These are phyloP conservation scores for Yarrowia yakushimensis DNA, from an alignment of 805 yeast species.

Conservation along the genomic window DNA sequence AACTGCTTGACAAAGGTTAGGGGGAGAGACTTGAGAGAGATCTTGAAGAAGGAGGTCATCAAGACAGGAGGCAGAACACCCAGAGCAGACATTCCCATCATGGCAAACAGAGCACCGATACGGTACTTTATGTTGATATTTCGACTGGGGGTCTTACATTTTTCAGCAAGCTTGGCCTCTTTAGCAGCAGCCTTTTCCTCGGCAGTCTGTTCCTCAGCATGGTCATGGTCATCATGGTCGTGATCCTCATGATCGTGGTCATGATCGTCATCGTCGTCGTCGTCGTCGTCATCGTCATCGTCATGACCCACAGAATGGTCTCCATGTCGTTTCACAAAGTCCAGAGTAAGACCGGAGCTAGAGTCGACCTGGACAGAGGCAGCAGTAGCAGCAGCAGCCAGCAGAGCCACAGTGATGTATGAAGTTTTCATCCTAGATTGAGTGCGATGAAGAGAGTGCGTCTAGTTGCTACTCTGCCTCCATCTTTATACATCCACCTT, in stretches of 20 bases:
- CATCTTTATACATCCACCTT: not conserved
- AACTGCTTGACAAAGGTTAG: constrained; percentile 60
- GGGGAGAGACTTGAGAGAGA: constrained; percentile 25
- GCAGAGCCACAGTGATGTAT: not conserved
- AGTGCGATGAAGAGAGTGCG: not conserved
- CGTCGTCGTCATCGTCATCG: not conserved
- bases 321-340: constrained; percentile 5
- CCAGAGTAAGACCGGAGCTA: not conserved
- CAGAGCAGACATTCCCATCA: constrained; percentile 39
- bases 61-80: constrained; percentile 41
- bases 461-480: not conserved
- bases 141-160: constrained; percentile 27
- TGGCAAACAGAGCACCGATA: constrained; percentile 40
- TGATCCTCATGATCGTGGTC: constrained; percentile 5
- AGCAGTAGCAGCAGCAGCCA: not conserved
- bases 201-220: not conserved
- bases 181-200: constrained; percentile 10
- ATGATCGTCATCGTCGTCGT: not conserved
- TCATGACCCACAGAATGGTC: constrained; percentile 13
- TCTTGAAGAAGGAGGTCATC: constrained; percentile 29
- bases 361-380: not conserved
- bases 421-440: not conserved
- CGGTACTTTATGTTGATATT: constrained; percentile 37
- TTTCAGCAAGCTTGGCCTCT: constrained; percentile 1
- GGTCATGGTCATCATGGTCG: constrained; percentile 6